Evolutionary conservation across 2,329 filamentous ascomycete genomes (phyloP), one percentile per base, ranked within the genome.

Genomic region (Beauveria scarabaeidicola): DNA sequence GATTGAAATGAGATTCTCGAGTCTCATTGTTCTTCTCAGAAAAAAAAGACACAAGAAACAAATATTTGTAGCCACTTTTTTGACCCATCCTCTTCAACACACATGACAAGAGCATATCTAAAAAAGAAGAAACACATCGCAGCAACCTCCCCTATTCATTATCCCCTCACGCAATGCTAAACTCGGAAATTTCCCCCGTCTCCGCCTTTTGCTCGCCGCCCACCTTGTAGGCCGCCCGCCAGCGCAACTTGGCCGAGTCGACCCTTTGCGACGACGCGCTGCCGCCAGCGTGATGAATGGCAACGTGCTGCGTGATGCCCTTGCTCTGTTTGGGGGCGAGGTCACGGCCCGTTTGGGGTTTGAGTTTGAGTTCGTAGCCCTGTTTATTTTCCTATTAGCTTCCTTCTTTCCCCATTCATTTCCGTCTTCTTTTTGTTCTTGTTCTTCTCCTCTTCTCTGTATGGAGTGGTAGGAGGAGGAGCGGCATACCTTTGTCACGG

Each of bases 241-340:
- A 99, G 63, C 94, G 81, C 75, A 99, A 83, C 76, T 95, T 96
- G 62, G 95, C 86, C n/a, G 79, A 81, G 60, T 84, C 85, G 1
- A 94, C 94, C 69, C 88, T 89, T 47, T 84, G 74, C 25, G 65
- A 79, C 87, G 29, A 36, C 32, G n/a, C 29, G 11, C 52, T 11
- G n/a, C 36, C 52, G 9, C 25, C 25, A 1, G 91, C 86, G 65
- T 90, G 85, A 74, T 77, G 82, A 27, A 97, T 78, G 51, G 87
- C 78, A 63, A 97, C 91, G 19, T 85, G 81, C 74, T 97, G 94
- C 40, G 85, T 89, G 56, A 99, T 86, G 29, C 91, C 92, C 17
- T 77, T 75, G 67, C 82, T 83, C 70, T 87, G 84, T 68, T 90
- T 87, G 13, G 93, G 88, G 19, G 81, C 77, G 52, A 99, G 82